phyloP scores from a whole-genome alignment of 2,329 filamentous ascomycete genomes.

The Penicillium sp. region DNA sequence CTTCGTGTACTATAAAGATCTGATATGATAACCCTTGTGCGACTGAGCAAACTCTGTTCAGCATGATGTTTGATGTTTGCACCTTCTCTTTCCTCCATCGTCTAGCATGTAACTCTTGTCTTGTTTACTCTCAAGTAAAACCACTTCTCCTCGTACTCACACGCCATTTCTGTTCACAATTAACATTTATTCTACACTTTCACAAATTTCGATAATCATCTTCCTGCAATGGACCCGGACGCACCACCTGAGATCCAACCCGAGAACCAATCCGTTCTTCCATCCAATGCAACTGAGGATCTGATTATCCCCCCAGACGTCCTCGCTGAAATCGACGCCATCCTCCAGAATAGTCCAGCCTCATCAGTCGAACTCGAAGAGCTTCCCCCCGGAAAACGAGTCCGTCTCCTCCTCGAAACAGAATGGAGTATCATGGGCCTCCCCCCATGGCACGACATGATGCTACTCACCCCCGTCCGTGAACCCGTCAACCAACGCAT shows the following conservation, averaged over 20 bases:
- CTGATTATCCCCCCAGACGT: neutral
- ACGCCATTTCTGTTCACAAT: neutral
- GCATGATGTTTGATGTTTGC: neutral
- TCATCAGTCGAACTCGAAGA: neutral
- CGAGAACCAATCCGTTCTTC: neutral
- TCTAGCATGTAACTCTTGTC: neutral
- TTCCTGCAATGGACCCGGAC: neutral
- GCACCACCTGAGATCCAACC: neutral
- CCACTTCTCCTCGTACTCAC: neutral
- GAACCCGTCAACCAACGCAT: slow-evolving; percentile 2
- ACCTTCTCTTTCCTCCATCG: neutral
- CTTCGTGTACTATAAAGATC: slow-evolving; percentile 3
- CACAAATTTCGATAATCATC: neutral
- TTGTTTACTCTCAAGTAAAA: neutral
- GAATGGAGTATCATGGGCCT: neutral
- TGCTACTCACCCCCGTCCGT: neutral
- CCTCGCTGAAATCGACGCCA: neutral
- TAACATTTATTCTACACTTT: neutral
- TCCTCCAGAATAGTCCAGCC: neutral
- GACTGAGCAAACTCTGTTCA: neutral
- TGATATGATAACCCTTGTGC: neutral
- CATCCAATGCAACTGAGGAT: neutral
- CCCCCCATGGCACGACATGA: neutral
- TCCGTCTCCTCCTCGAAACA: neutral
- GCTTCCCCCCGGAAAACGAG: neutral